Evolutionary conservation across 2,329 filamentous ascomycete species (phyloP).

Genomic region (Fusarium proliferatum): DNA sequence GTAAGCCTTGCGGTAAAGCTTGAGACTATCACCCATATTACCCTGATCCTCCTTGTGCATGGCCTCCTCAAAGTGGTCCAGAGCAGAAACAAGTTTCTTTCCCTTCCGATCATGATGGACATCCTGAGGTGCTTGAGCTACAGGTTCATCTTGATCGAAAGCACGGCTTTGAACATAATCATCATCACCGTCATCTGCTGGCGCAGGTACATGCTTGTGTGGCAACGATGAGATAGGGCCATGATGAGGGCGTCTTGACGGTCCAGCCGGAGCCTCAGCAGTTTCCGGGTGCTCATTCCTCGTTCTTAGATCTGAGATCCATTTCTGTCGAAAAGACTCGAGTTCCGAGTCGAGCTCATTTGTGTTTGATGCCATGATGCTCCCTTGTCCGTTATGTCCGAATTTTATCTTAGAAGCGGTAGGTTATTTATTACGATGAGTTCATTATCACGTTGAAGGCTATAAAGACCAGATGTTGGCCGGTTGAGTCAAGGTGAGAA

Average conservation of each 20-base stretch:
- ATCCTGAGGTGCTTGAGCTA: conserved; percentile 7
- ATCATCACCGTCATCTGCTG: conserved; percentile 50
- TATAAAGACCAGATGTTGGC: not conserved
- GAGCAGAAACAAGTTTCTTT: conserved; percentile 74
- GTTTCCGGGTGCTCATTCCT: conserved; percentile 45
- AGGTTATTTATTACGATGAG: conserved; percentile 18
- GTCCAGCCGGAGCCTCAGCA: conserved; percentile 11
- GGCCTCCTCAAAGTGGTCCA: conserved; percentile 93
- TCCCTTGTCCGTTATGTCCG: conserved; percentile 28
- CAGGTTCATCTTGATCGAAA: conserved; percentile 48
- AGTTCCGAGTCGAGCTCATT: conserved; percentile 74
- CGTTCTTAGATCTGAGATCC: conserved; percentile 80
- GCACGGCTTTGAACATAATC: conserved; percentile 48
- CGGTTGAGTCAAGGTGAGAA: conserved; percentile 35
- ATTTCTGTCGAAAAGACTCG: conserved; percentile 86
- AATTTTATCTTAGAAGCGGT: not conserved
- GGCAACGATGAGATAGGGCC: conserved; percentile 37
- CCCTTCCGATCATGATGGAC: conserved; percentile 17
- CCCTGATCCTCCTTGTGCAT: conserved; percentile 89
- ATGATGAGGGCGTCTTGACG: conserved; percentile 31
- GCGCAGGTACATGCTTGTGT: conserved; percentile 20
- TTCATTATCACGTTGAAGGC: conserved; percentile 37
- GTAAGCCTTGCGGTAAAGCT: conserved; percentile 90
- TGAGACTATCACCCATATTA: conserved; percentile 87
- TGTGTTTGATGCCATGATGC: conserved; percentile 33